phyloP scores from a whole-genome alignment of 129 eudicot species.

The Smallanthus sonchifolius region DNA sequence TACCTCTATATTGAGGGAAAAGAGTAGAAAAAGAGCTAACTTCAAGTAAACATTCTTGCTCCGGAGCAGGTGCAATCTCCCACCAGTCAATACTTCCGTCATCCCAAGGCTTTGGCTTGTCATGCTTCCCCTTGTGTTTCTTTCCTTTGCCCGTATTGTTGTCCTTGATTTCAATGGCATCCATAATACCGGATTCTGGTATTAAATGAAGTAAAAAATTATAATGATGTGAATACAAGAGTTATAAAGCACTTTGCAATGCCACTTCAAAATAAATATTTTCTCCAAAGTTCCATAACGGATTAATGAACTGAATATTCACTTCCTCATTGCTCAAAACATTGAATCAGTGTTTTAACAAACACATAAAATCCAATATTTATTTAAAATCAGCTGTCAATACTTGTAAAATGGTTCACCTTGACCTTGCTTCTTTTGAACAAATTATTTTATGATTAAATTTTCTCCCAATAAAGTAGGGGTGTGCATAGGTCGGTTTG shows the following conservation, averaged over 20 bases:
- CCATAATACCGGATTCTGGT: background rate
- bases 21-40: constrained; percentile 90
- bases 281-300: background rate
- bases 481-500: no score
- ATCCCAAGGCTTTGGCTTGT: constrained; percentile 95
- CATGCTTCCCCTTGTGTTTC: constrained; percentile 94
- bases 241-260: background rate
- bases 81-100: constrained; percentile 58
- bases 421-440: no score
- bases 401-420: no score
- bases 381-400: background rate
- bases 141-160: constrained; percentile 3
- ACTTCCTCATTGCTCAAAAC: background rate
- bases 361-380: background rate
- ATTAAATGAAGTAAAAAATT: background rate
- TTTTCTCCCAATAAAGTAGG: no score
- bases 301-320: background rate
- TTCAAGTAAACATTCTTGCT: constrained; percentile 75
- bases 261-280: background rate
- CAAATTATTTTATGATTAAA: no score
- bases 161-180: background rate
- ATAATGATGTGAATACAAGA: no score
- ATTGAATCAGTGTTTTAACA: background rate
- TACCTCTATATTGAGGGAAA: constrained; percentile 89
- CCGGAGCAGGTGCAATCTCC: constrained; percentile 73